Base-by-base conservation (phyloP, 1,139 yeast species). In the Geotrichum bryndzae region DNA sequence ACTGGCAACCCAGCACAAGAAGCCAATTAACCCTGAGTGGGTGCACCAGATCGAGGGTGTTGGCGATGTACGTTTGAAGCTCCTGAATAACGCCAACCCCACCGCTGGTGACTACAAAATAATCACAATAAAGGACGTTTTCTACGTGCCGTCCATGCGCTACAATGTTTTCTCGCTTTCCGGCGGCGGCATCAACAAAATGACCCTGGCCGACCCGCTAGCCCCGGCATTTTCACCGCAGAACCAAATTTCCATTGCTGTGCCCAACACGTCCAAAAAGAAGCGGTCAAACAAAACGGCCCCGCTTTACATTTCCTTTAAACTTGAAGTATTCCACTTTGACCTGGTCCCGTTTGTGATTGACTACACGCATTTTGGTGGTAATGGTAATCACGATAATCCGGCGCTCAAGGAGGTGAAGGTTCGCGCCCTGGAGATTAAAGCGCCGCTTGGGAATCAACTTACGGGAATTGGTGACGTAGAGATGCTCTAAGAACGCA, bases 91-190 rank as follows among this genome's bases (percentile, higher is more conserved):
- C 6, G 18, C 15, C 46, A 13, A 2, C 53, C 23, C 27, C 13
- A 35, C 45, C 25, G 8, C 48, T n/a, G 54, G 41, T 22, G 27
- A 38, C 53, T 29, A 52, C n/a, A 15, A 45, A 5, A 45, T 33
- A n/a, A 31, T 59, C 10, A 33, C 52, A 3, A 38, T 59, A 18
- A 46, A 56, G 51, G 35, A 59, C 18, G 61, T 59, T 11, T n/a
- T 59, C 2, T 59, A 38, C 22, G 54, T 52, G 7, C 61, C 61
- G 2, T 51, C 33, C n/a, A 35, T 52, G 56, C 18, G 38, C 27
- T 51, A 45, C 56, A 59, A 59, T 41, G 61, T 59, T 11, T 22
- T 59, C 15, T 55, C 61, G 23, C 50, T 58, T 3, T 38, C 53
- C 8, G 60, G 53, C 7, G 53, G 53, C 10, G 59, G 54, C 1